Base-by-base conservation (phyloP, 2,329 filamentous ascomycete species). In the Metarhizium guizhouense region DNA sequence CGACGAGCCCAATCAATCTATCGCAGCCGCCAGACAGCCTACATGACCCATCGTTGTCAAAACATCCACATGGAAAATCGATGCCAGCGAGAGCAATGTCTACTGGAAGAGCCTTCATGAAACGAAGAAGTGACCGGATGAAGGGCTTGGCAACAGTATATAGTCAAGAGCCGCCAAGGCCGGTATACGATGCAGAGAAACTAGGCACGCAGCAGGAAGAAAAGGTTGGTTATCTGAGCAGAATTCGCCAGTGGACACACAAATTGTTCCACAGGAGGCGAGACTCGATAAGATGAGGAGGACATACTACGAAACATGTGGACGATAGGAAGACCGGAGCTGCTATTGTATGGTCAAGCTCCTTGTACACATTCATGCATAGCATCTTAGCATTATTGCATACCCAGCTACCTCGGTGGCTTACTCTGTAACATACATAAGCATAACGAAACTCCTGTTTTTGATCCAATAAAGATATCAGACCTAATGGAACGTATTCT, bases 71-170 rank as follows among this genome's bases (percentile, higher is more conserved):
- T 30, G 47, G 20, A 36, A 42, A 18, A 47, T 52, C 30, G 47
- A 40, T 58, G 14, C 61, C 64, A 7, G 55, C 51, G 32, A 59
- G 64, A 40, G 57, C 62, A 29, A 56, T 63, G 34, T 67, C 65
- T 20, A 62, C 63, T 8, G 64, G 64, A 11, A 59, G 62, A 48
- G 58, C 61, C 6, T 66, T 65, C 36, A 63, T 66, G 63, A 61
- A 59, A 52, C 62, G 59, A 29, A 60, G 63, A 29, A 59, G 54
- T 36, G 43, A 53, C 14, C 57, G 55, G 50, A 54, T 51, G 32
- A 56, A 60, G 25, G 54, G 25, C 18, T n/a, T 56, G 30, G 34
- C 20, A 50, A 42, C 52, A 51, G 47, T 49, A 25, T 32, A 56
- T 20, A 53, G 52, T 36, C 29, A 48, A 36, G 43, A 53, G 45